Conservation (phyloP, 2,329 filamentous ascomycete genomes). For the Trichophyton equinum region DNA sequence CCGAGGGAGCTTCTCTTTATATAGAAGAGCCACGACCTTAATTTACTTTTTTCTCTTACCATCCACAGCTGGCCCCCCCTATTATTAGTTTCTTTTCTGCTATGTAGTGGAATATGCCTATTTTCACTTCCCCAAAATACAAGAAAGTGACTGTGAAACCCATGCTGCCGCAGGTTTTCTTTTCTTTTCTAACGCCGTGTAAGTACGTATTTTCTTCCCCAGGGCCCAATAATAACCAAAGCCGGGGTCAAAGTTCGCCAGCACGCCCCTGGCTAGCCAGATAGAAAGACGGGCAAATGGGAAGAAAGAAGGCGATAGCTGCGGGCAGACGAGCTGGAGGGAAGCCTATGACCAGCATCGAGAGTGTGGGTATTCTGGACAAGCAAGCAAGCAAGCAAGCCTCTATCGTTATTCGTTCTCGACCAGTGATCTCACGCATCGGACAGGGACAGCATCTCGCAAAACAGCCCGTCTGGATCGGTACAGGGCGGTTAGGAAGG, state of each 20-base stretch:
- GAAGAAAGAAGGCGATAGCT: background rate
- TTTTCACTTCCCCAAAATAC: background rate
- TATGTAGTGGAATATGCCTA: background rate
- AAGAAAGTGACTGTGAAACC: background rate
- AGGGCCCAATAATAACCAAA: background rate
- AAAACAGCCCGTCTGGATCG: background rate
- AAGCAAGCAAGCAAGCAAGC: no score
- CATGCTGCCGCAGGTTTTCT: background rate
- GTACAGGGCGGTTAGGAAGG: background rate
- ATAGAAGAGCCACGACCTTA: background rate
- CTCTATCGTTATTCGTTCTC: no score
- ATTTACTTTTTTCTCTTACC: background rate
- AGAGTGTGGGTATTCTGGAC: background rate
- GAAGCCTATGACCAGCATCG: background rate
- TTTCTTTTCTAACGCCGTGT: background rate
- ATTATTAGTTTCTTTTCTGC: background rate
- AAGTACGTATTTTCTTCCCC: background rate
- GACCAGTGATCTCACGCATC: background rate
- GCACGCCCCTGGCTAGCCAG: background rate
- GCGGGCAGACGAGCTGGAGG: background rate
- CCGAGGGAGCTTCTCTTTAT: background rate
- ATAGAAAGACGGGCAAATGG: background rate
- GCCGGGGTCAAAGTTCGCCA: background rate
- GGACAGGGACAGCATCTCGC: background rate
- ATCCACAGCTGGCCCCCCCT: no score